These are phyloP conservation scores for Neofusicoccum parvum DNA, from an alignment of 2,329 filamentous ascomycete species.

Conservation along the genomic window DNA sequence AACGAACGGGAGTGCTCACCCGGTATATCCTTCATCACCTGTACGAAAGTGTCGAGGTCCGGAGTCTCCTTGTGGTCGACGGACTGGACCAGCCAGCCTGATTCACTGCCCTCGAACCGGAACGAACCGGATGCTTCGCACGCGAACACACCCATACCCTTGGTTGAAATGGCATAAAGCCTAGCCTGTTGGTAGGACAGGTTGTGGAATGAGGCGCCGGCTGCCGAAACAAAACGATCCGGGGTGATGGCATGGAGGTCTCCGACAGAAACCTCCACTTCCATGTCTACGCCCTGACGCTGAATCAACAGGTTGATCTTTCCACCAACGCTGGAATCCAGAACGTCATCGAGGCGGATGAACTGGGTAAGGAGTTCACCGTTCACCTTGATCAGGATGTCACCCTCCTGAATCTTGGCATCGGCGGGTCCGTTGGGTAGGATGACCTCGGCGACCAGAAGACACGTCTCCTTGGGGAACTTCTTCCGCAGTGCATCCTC, in stretches of 20 bases:
- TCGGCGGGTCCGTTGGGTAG: slow-evolving; percentile 88
- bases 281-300: slow-evolving; percentile 82
- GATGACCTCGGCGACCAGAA: slow-evolving; percentile 95
- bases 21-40: slow-evolving; percentile 86
- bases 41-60: slow-evolving; percentile 83
- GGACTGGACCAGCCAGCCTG: slow-evolving; percentile 90
- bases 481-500: slow-evolving; percentile 80
- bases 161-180: slow-evolving; percentile 86
- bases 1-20: neutral
- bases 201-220: slow-evolving; percentile 92
- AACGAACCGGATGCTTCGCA: slow-evolving; percentile 96
- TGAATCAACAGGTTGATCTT: slow-evolving; percentile 82
- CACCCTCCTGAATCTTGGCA: slow-evolving; percentile 86
- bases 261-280: slow-evolving; percentile 81
- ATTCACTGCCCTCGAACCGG: slow-evolving; percentile 86
- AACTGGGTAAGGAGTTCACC: slow-evolving; percentile 92
- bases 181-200: slow-evolving; percentile 98
- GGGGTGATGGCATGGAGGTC: slow-evolving; percentile 94
- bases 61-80: slow-evolving; percentile 91
- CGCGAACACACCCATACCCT: slow-evolving; percentile 78
- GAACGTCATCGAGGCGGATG: slow-evolving; percentile 83
- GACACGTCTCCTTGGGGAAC: slow-evolving; percentile 91
- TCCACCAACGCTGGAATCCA: slow-evolving; percentile 82
- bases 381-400: slow-evolving; percentile 91
- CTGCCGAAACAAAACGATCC: slow-evolving; percentile 91